These are phyloP conservation scores for Colletotrichum gigasporum DNA, from an alignment of 2,329 filamentous ascomycete genomes.

Conservation along the genomic window DNA sequence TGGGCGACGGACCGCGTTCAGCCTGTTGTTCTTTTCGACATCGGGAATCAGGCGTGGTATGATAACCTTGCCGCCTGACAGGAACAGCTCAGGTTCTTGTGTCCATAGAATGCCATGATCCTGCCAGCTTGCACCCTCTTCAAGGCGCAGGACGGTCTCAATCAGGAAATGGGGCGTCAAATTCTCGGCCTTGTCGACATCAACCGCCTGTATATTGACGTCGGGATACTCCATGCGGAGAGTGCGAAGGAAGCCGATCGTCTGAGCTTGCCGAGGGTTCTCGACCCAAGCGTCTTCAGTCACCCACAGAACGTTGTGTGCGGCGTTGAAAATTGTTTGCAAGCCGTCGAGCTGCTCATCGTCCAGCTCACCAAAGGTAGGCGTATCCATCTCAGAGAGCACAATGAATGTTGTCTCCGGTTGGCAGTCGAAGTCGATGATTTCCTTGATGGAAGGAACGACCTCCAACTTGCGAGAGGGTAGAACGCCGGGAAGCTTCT, in stretches of 20 bases:
- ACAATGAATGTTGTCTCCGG: constrained; percentile 15
- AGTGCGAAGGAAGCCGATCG: constrained; percentile 19
- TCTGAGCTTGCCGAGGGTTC: constrained; percentile 33
- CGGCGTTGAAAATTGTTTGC: constrained; percentile 18
- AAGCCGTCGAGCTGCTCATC: not conserved
- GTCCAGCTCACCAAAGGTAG: constrained; percentile 40
- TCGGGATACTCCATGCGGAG: constrained; percentile 14
- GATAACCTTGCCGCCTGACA: not conserved
- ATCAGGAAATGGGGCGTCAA: not conserved
- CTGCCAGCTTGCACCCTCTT: not conserved
- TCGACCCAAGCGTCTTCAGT: constrained; percentile 29
- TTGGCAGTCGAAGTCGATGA: not conserved
- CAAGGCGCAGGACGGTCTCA: not conserved
- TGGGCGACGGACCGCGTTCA: not conserved
- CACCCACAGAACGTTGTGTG: constrained; percentile 34
- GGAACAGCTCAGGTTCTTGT: not conserved
- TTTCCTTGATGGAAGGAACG: not conserved
- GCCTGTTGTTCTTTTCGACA: not conserved
- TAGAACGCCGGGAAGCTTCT: not conserved
- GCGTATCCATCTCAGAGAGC: constrained; percentile 26
- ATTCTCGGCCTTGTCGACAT: constrained; percentile 4
- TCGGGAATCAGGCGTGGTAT: constrained; percentile 8
- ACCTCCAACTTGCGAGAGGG: not conserved
- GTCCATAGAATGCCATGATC: not conserved
- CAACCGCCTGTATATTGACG: constrained; percentile 13